A percentile compares a stretch with the other conserved stretches of the same genome.
Conservation (phyloP, 2,329 filamentous ascomycete genomes). For the Beauveria asiatica region DNA sequence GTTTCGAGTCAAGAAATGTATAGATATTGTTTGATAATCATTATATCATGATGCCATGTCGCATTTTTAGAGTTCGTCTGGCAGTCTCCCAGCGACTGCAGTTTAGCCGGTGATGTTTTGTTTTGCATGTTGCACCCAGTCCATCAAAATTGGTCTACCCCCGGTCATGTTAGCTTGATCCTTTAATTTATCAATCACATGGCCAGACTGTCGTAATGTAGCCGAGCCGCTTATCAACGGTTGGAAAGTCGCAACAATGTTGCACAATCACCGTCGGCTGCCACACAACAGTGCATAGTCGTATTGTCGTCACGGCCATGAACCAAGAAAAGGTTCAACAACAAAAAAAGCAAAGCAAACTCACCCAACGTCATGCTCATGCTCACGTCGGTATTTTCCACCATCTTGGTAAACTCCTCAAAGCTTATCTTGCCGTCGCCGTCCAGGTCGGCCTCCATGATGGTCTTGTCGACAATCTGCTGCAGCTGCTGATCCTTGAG, state of each 20-base stretch:
- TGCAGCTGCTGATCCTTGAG: conserved; percentile 98
- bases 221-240: too few relatives aligned
- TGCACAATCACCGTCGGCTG: too few relatives aligned
- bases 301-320: not conserved
- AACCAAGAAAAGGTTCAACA: not conserved
- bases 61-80: not conserved
- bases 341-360: conserved; percentile 19
- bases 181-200: not conserved
- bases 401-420: conserved; percentile 98
- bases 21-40: conserved; percentile 14
- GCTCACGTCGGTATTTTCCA: conserved; percentile 81
- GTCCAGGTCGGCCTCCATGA: conserved; percentile 98
- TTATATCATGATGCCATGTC: conserved; percentile 21
- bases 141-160: conserved; percentile 18
- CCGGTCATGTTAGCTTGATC: not conserved
- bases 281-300: too few relatives aligned
- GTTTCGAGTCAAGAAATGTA: not conserved
- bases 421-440: conserved; percentile 98
- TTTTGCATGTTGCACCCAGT: not conserved
- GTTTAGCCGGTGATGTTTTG: not conserved
- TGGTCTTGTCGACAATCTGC: conserved; percentile 99
- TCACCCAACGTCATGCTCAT: conserved; percentile 66
- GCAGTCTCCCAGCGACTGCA: conserved; percentile 10
- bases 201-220: too few relatives aligned
- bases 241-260: too few relatives aligned